Conservation (phyloP, 129 eudicot genomes). For the Pseudognaphalium luteoalbum region DNA sequence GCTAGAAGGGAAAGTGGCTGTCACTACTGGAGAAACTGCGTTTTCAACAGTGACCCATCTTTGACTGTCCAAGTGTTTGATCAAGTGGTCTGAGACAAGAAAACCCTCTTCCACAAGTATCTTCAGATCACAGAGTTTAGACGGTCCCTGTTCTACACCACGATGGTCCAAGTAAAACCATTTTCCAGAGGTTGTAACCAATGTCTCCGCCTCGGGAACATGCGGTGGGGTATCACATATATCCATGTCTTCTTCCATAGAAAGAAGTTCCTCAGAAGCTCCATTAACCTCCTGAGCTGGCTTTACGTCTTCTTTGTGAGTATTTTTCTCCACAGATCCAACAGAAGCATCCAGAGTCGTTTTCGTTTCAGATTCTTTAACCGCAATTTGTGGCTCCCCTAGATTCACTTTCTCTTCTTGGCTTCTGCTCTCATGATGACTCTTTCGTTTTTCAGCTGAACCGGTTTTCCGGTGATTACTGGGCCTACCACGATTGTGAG, state of each 20-base stretch:
- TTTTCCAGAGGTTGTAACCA: conserved; percentile 55
- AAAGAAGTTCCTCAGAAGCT: conserved; percentile 59
- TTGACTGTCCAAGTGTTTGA: conserved; percentile 80
- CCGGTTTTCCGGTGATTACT: conserved; percentile 48
- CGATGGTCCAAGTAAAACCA: conserved; percentile 85
- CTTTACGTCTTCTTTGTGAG: conserved; percentile 39
- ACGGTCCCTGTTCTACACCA: conserved; percentile 82
- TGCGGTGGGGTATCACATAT: conserved; percentile 98
- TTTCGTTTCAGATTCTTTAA: conserved; percentile 51
- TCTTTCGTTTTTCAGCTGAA: conserved; percentile 49
- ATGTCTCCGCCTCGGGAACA: conserved; percentile 47
- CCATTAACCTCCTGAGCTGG: conserved; percentile 56
- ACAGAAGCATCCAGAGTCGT: conserved; percentile 36
- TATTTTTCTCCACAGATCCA: conserved; percentile 36
- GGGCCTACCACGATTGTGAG: conserved; percentile 51
- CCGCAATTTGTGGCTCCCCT: conserved; percentile 37
- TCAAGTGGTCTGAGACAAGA: conserved; percentile 81
- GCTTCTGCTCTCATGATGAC: conserved; percentile 47
- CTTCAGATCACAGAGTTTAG: conserved; percentile 69
- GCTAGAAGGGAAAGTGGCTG: conserved; percentile 52
- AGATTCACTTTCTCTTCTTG: conserved; percentile 50
- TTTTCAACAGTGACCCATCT: conserved; percentile 97
- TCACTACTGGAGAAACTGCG: conserved; percentile 83
- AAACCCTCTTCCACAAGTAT: conserved; percentile 70
- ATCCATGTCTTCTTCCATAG: conserved; percentile 99